Percentiles rank a stretch among this genome's conserved stretches.
phyloP scores from a whole-genome alignment of 768 basidiomycete species.

The Pleurotus ostreatus region DNA sequence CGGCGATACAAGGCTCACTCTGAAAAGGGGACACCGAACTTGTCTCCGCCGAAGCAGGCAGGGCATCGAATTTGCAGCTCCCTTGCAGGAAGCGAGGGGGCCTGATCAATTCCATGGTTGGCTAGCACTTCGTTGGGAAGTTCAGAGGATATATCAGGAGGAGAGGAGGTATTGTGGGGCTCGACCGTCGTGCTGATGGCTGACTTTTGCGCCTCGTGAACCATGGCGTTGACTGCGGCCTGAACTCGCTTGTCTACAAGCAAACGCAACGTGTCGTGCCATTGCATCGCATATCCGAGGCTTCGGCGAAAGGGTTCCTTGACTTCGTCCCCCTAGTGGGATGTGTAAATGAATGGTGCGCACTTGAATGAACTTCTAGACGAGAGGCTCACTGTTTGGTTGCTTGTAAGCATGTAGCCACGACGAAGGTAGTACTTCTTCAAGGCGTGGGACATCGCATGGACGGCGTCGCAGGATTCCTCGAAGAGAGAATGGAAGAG shows the following conservation, averaged over 20 bases:
- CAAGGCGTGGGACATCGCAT: constrained; percentile 21
- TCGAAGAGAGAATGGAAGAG: constrained; percentile 32
- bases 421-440: constrained; percentile 23
- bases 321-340: constrained; percentile 16
- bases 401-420: constrained; percentile 16
- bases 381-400: constrained; percentile 12
- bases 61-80: neutral
- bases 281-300: constrained; percentile 21
- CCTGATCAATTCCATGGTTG: neutral
- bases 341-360: no score
- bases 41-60: constrained; percentile 3
- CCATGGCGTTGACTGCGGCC: neutral
- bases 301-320: constrained; percentile 27
- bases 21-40: constrained; percentile 2
- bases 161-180: neutral
- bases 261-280: constrained; percentile 20
- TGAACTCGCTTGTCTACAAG: constrained; percentile 15
- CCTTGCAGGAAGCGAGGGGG: neutral
- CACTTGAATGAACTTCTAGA: no score
- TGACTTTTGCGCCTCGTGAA: no score
- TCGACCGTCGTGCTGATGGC: neutral
- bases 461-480: constrained; percentile 30
- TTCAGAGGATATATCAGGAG: neutral
- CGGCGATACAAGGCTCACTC: neutral
- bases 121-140: neutral